A percentile compares a stretch with the other conserved stretches of the same genome.
These are phyloP conservation scores for Dillenia suffruticosa DNA, from an alignment of 164 flowering plant genomes.

Conservation along the genomic window DNA sequence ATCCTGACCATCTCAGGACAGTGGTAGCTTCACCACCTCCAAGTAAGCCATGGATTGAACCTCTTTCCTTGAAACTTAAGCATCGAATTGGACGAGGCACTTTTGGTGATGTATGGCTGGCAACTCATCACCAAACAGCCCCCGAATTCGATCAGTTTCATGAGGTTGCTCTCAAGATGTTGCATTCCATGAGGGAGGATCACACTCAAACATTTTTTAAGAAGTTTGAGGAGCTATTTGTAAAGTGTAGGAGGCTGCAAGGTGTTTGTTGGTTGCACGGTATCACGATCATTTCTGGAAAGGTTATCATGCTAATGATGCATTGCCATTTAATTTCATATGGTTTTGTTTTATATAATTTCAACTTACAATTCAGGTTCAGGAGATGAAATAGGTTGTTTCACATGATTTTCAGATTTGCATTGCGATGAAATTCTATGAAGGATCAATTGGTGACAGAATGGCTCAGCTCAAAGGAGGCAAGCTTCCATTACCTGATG, in stretches of 20 bases:
- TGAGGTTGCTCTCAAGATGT: slow-evolving; percentile 87
- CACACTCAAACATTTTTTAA: slow-evolving; percentile 32
- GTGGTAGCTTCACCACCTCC: slow-evolving; percentile 50
- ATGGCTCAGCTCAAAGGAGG: slow-evolving; percentile 71
- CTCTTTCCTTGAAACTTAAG: slow-evolving; percentile 56
- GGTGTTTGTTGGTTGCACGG: slow-evolving; percentile 77
- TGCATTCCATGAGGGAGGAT: slow-evolving; percentile 61
- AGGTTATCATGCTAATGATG: slow-evolving; percentile 29
- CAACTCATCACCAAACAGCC: slow-evolving; percentile 70
- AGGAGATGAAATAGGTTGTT: too few relatives aligned
- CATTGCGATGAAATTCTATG: slow-evolving; percentile 80
- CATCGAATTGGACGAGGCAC: slow-evolving; percentile 87
- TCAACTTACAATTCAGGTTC: too few relatives aligned
- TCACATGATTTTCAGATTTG: slow-evolving; percentile 41
- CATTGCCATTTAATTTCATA: too few relatives aligned
- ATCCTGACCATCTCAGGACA: slow-evolving; percentile 53
- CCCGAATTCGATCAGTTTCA: slow-evolving; percentile 72
- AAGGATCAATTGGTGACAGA: slow-evolving; percentile 79
- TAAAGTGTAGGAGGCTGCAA: slow-evolving; percentile 36
- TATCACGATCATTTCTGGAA: slow-evolving; percentile 54
- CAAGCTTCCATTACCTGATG: slow-evolving; percentile 60
- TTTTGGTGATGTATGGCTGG: slow-evolving; percentile 92
- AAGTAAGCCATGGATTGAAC: slow-evolving; percentile 61
- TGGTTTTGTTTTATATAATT: too few relatives aligned
- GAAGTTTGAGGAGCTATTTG: slow-evolving; percentile 49